Conservation (phyloP, 2,329 filamentous ascomycete genomes). For the Hymenoscyphus salicellus region DNA sequence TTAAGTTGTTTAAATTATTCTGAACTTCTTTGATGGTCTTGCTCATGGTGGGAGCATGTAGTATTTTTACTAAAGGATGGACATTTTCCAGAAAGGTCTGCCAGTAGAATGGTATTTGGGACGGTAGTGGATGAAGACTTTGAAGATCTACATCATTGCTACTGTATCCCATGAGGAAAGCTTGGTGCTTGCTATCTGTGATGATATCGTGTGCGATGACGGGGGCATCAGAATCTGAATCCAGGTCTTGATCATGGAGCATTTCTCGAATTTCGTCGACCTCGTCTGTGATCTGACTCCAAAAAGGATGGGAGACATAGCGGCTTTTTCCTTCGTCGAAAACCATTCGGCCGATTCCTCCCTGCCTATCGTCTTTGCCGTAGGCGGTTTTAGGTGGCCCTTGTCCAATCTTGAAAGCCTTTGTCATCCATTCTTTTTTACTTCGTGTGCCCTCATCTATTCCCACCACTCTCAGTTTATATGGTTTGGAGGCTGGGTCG, state of each 20-base stretch:
- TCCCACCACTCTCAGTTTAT: constrained; percentile 28
- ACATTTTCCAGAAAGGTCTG: constrained; percentile 70
- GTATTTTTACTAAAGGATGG: constrained; percentile 67
- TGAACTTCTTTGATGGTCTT: constrained; percentile 59
- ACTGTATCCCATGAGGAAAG: constrained; percentile 70
- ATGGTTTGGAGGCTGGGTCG: constrained; percentile 9
- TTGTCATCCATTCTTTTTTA: constrained; percentile 28
- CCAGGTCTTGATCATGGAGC: constrained; percentile 30
- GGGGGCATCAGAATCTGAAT: constrained; percentile 30
- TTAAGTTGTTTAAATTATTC: constrained; percentile 56
- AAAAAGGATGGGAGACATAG: constrained; percentile 75
- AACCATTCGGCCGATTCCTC: constrained; percentile 60
- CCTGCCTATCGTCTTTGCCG: constrained; percentile 46
- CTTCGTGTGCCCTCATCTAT: constrained; percentile 31
- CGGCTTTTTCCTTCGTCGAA: constrained; percentile 65
- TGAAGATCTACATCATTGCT: constrained; percentile 67
- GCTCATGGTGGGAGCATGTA: constrained; percentile 67
- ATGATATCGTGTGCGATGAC: constrained; percentile 43
- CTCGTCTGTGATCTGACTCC: constrained; percentile 72
- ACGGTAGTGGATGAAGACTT: constrained; percentile 61
- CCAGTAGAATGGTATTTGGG: constrained; percentile 67
- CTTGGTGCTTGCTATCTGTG: constrained; percentile 65
- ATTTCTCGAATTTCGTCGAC: constrained; percentile 36
- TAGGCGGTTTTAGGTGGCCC: constrained; percentile 29
- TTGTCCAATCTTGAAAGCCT: constrained; percentile 24